Evolutionary conservation across 176 grass and related monocot species (phyloP).

Genomic region (Oryza glaberrima): DNA sequence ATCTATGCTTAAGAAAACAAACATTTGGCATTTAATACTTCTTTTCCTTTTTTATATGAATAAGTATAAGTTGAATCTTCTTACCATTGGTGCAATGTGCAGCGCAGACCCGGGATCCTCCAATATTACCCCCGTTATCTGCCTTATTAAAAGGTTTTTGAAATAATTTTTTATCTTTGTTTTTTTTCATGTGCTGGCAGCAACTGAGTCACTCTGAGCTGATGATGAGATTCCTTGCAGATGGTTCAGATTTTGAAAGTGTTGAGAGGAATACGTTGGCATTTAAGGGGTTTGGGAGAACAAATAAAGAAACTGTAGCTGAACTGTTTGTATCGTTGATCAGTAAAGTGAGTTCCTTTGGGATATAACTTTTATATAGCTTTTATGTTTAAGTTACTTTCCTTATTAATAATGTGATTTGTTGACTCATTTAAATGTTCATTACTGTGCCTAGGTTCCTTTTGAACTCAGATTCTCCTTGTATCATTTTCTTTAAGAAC

Average conservation of each 20-base stretch:
- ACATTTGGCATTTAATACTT: neutral
- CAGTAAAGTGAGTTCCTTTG: conserved; percentile 63
- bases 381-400: neutral
- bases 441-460: neutral
- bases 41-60: neutral
- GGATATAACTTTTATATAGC: neutral
- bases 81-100: conserved; percentile 40
- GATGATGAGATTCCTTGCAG: conserved; percentile 39
- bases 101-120: conserved; percentile 75
- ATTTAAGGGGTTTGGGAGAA: conserved; percentile 69
- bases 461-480: neutral
- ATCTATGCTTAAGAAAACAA: conserved; percentile 12
- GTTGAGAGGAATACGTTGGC: conserved; percentile 46
- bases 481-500: neutral
- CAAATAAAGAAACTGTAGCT: conserved; percentile 83
- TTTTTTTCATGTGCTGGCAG: neutral
- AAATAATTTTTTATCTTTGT: neutral
- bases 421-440: neutral
- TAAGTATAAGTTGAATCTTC: conserved; percentile 30
- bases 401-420: conserved; percentile 9
- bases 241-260: conserved; percentile 57
- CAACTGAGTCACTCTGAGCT: neutral
- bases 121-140: conserved; percentile 83
- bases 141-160: conserved; percentile 70
- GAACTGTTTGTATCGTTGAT: conserved; percentile 79